Conservation (phyloP, 495 filamentous ascomycete genomes). For the Mytilinidion resinicola region DNA sequence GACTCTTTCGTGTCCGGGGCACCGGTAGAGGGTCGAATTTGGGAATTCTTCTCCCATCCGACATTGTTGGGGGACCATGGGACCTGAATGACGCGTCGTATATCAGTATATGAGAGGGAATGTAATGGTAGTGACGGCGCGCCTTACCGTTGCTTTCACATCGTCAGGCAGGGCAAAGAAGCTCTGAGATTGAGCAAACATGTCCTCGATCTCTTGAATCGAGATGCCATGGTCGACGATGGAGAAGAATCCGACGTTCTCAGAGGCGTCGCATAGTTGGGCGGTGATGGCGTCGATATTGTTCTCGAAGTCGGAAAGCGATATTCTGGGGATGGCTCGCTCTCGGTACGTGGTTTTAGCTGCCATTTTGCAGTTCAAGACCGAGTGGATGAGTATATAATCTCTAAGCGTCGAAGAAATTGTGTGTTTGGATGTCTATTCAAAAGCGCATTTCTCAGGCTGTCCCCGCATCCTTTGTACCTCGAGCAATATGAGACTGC, state of each 20-base stretch:
- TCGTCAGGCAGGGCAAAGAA: slow-evolving; percentile 54
- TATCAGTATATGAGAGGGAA: too few relatives aligned
- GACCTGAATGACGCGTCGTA: slow-evolving; percentile 8
- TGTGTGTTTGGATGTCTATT: too few relatives aligned
- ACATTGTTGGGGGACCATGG: slow-evolving; percentile 49
- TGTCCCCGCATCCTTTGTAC: too few relatives aligned
- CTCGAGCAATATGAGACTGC: too few relatives aligned
- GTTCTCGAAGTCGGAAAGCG: slow-evolving; percentile 47
- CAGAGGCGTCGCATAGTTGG: slow-evolving; percentile 51
- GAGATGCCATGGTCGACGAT: slow-evolving; percentile 52
- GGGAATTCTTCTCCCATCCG: slow-evolving; percentile 60
- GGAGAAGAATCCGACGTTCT: slow-evolving; percentile 59
- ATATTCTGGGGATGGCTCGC: slow-evolving; percentile 52
- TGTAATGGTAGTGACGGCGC: too few relatives aligned
- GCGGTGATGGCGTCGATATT: slow-evolving; percentile 50
- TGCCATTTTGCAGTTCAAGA: not conserved
- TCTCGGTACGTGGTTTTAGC: not conserved
- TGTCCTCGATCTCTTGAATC: slow-evolving; percentile 43
- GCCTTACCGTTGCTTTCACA: slow-evolving; percentile 41
- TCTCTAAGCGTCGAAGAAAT: too few relatives aligned
- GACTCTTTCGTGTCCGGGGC: slow-evolving; percentile 56
- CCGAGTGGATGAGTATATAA: too few relatives aligned
- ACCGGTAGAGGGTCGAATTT: slow-evolving; percentile 57
- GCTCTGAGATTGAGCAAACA: slow-evolving; percentile 46
- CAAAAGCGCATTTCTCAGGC: too few relatives aligned